A percentile compares a stretch with the other conserved stretches of the same genome.
These are phyloP conservation scores for Diplodia sapinea DNA, from an alignment of 2,329 filamentous ascomycete genomes.

Conservation along the genomic window DNA sequence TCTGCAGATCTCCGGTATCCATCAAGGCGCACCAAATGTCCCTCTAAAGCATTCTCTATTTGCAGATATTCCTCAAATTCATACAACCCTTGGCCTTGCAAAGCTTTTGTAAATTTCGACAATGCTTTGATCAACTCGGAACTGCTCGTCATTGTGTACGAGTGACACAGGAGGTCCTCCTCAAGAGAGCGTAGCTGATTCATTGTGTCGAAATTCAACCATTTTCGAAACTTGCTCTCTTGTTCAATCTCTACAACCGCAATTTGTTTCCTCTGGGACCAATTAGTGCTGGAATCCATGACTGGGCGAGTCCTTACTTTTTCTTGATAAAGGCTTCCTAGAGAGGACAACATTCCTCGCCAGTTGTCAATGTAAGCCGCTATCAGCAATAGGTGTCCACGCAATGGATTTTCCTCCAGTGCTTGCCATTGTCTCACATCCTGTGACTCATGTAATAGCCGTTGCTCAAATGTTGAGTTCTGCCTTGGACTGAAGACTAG, in stretches of 20 bases:
- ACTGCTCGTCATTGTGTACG: not conserved
- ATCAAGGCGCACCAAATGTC: not conserved
- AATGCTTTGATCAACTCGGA: not conserved
- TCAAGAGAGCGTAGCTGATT: constrained; percentile 3
- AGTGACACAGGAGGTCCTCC: too few species aligned
- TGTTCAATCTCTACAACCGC: not conserved
- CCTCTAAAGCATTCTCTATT: not conserved
- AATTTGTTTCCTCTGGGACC: not conserved
- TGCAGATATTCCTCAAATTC: not conserved
- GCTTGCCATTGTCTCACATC: not conserved
- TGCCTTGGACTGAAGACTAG: constrained; percentile 12
- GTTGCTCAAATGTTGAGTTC: not conserved
- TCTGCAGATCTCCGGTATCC: constrained; percentile 2
- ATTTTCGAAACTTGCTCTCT: not conserved
- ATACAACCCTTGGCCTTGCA: not conserved
- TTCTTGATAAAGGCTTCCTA: constrained; percentile 2
- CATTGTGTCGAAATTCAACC: constrained; percentile 3
- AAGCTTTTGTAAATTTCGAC: not conserved
- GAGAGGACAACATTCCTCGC: not conserved
- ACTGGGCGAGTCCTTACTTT: not conserved
- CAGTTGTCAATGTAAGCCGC: constrained; percentile 9
- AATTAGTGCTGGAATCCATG: not conserved
- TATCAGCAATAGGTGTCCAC: constrained; percentile 1
- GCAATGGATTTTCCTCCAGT: not conserved
- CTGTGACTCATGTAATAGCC: not conserved